Conservation (phyloP, 768 basidiomycete species). For the Pleurotus ostreatus region DNA sequence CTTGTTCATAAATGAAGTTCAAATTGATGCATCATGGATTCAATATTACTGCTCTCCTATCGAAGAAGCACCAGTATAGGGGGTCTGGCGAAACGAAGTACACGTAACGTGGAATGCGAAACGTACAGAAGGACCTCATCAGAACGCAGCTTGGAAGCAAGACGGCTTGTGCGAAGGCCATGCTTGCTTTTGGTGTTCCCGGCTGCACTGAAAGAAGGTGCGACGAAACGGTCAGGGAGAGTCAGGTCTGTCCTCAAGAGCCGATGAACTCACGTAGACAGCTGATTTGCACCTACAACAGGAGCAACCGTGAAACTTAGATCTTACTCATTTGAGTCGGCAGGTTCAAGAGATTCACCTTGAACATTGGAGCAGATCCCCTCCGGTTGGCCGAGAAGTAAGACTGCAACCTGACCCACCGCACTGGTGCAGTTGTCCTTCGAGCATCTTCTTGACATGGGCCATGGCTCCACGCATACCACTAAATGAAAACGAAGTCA, state of each 20-base stretch:
- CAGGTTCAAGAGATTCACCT: conserved; percentile 24
- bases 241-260: neutral
- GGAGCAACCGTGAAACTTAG: neutral
- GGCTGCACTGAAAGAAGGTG: conserved; percentile 24
- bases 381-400: conserved; percentile 17
- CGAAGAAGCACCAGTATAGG: neutral
- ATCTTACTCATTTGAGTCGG: neutral
- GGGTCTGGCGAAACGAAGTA: neutral
- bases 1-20: too few relatives aligned
- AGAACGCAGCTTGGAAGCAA: conserved; percentile 30
- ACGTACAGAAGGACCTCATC: conserved; percentile 8
- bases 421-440: conserved; percentile 25
- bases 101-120: neutral
- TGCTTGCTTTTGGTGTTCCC: conserved; percentile 30
- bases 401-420: conserved; percentile 24
- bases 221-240: neutral
- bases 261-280: conserved; percentile 33
- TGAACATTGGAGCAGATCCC: conserved; percentile 31
- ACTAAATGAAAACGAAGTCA: conserved; percentile 13
- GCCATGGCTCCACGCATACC: conserved; percentile 22
- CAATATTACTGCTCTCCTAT: neutral
- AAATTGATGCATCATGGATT: too few relatives aligned
- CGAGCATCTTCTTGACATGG: conserved; percentile 24
- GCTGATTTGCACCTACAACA: conserved; percentile 34
- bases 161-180: conserved; percentile 30